Conservation (phyloP, 129 eudicot species). For the Flaveria sonorensis region DNA sequence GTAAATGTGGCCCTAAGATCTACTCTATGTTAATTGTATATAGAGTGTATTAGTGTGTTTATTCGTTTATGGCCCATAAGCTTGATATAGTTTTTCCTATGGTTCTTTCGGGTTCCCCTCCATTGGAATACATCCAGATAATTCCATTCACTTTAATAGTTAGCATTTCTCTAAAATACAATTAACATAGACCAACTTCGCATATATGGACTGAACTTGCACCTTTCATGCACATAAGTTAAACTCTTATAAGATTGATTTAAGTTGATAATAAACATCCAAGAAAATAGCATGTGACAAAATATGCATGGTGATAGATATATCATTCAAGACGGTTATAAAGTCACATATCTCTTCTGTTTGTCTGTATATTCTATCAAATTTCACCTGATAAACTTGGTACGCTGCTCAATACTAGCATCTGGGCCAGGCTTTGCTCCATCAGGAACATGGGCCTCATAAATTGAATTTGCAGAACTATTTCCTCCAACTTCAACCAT, state of each 20-base stretch:
- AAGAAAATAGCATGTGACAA: not conserved
- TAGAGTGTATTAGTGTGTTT: not conserved
- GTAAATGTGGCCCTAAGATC: not conserved
- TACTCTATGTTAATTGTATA: not conserved
- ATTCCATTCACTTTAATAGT: not conserved
- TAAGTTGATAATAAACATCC: not conserved
- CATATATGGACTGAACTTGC: not conserved
- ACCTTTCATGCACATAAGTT: not conserved
- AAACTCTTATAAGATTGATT: not conserved
- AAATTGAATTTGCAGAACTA: constrained; percentile 82
- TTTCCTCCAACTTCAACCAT: constrained; percentile 96
- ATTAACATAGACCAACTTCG: not conserved
- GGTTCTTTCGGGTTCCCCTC: not conserved
- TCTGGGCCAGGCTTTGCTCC: constrained; percentile 82
- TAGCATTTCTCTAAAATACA: not conserved
- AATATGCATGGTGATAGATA: not conserved
- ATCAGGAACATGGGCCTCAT: constrained; percentile 80
- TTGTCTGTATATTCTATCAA: not conserved
- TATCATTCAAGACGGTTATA: not conserved
- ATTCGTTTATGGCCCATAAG: not conserved
- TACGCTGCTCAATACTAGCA: constrained; percentile 66
- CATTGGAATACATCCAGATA: not conserved
- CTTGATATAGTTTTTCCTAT: not conserved
- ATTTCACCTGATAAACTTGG: constrained; percentile 65
- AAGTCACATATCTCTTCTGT: not conserved